Conservation (phyloP, 352 stramenopile genomes). For the Peronospora farinosa region DNA sequence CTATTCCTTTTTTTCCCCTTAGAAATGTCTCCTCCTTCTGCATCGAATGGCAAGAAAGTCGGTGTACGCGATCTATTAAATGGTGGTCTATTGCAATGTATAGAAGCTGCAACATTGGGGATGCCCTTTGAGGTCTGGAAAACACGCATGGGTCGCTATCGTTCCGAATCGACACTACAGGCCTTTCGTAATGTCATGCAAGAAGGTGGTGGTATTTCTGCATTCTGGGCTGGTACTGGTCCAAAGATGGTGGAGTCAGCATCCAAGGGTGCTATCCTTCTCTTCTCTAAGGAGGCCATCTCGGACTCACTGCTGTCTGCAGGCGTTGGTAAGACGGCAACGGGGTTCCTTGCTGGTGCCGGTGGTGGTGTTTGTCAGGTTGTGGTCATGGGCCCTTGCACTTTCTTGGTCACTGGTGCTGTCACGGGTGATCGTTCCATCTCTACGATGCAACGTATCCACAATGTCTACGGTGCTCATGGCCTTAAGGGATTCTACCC, state of each 20-base stretch:
- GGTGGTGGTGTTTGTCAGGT: slow-evolving; percentile 84
- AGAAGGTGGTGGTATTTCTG: slow-evolving; percentile 65
- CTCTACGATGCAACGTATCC: slow-evolving; percentile 73
- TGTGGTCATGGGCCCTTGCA: slow-evolving; percentile 87
- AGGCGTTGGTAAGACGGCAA: slow-evolving; percentile 55
- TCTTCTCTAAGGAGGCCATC: slow-evolving; percentile 88
- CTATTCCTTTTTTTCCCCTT: neutral
- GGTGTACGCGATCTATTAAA: slow-evolving; percentile 72
- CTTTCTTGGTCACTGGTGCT: slow-evolving; percentile 86
- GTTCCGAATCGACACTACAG: slow-evolving; percentile 68
- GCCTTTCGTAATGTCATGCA: slow-evolving; percentile 87
- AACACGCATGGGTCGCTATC: slow-evolving; percentile 88
- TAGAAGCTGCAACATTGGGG: slow-evolving; percentile 84
- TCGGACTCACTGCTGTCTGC: slow-evolving; percentile 69
- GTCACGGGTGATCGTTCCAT: slow-evolving; percentile 88
- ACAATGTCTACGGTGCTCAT: slow-evolving; percentile 77
- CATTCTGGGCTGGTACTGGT: slow-evolving; percentile 85
- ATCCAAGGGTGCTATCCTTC: slow-evolving; percentile 85
- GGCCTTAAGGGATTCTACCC: slow-evolving; percentile 89
- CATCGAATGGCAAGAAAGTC: slow-evolving; percentile 80
- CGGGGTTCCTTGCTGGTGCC: slow-evolving; percentile 77
- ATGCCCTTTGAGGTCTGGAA: slow-evolving; percentile 93
- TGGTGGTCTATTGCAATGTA: slow-evolving; percentile 78
- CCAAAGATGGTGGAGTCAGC: slow-evolving; percentile 90
- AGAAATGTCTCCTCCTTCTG: slow-evolving; percentile 36